Evolutionary conservation across 2,329 filamentous ascomycete species (phyloP).

Genomic region (Cryoendolithus antarcticus): DNA sequence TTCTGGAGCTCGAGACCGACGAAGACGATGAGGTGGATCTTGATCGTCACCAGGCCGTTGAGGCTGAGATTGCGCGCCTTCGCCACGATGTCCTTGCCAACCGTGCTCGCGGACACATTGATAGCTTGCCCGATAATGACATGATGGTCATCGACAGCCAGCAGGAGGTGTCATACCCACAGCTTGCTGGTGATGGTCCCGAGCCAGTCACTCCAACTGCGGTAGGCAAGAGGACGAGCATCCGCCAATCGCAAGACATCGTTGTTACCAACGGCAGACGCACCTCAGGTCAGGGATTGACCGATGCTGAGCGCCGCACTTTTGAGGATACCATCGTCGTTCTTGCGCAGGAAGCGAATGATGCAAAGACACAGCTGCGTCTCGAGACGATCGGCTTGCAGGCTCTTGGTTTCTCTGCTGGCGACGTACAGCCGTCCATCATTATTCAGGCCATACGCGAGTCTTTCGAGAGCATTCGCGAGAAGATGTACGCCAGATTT

Average conservation of each 20-base stretch:
- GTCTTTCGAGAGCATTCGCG: constrained; percentile 29
- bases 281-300: constrained; percentile 1
- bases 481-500: constrained; percentile 28
- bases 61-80: constrained; percentile 19
- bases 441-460: constrained; percentile 29
- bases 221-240: constrained; percentile 1
- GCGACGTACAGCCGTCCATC: constrained; percentile 20
- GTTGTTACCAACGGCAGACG: constrained; percentile 1
- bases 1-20: constrained; percentile 25
- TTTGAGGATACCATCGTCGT: constrained; percentile 30
- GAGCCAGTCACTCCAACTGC: constrained; percentile 1
- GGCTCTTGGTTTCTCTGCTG: constrained; percentile 26
- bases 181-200: constrained; percentile 9
- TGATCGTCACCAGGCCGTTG: constrained; percentile 18
- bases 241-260: neutral
- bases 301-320: constrained; percentile 18
- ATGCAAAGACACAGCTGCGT: constrained; percentile 28
- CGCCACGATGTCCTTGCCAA: constrained; percentile 23
- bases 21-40: constrained; percentile 24
- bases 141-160: constrained; percentile 22
- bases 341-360: constrained; percentile 26
- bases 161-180: constrained; percentile 15
- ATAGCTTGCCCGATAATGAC: constrained; percentile 15
- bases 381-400: constrained; percentile 32
- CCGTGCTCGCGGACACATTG: constrained; percentile 9